Evolutionary conservation across 306 rosid species (phyloP).

Genomic region (Sphenostylis stenocarpa): DNA sequence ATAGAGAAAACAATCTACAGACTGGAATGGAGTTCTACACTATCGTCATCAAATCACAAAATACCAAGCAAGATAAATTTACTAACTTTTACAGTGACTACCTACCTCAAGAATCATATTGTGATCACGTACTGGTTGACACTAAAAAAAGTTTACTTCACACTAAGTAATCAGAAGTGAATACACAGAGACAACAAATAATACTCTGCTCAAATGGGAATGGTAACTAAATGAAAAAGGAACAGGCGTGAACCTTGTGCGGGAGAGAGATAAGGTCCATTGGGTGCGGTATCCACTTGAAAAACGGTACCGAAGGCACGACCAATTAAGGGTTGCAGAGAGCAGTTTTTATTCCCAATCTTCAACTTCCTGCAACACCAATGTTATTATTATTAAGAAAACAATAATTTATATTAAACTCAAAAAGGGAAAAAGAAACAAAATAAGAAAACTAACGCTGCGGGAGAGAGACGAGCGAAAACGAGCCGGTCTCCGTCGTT

Average conservation of each 20-base stretch:
- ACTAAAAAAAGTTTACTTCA: too few relatives aligned
- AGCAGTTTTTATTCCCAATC: slow-evolving; percentile 78
- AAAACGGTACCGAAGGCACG: slow-evolving; percentile 78
- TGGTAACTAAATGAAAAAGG: background rate
- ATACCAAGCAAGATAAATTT: background rate
- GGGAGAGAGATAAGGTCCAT: slow-evolving; percentile 55
- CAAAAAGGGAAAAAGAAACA: background rate
- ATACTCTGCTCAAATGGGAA: background rate
- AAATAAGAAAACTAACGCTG: slow-evolving; percentile 51
- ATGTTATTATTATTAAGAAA: background rate
- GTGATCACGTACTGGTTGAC: too few relatives aligned
- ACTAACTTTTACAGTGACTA: background rate
- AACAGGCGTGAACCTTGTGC: slow-evolving; percentile 45
- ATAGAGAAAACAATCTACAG: too few relatives aligned
- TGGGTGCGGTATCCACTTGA: slow-evolving; percentile 59
- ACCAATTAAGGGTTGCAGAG: slow-evolving; percentile 74
- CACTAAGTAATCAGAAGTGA: background rate
- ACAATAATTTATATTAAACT: background rate
- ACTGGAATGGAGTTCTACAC: too few relatives aligned
- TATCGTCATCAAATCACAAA: background rate
- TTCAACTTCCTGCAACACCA: slow-evolving; percentile 63
- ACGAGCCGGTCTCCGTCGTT: slow-evolving; percentile 91
- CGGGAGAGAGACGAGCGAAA: slow-evolving; percentile 83
- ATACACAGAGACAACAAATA: too few relatives aligned
- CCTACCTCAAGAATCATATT: background rate